These are phyloP conservation scores for Paramecium caudatum DNA, from an alignment of 73 alveolate species.

Conservation along the genomic window DNA sequence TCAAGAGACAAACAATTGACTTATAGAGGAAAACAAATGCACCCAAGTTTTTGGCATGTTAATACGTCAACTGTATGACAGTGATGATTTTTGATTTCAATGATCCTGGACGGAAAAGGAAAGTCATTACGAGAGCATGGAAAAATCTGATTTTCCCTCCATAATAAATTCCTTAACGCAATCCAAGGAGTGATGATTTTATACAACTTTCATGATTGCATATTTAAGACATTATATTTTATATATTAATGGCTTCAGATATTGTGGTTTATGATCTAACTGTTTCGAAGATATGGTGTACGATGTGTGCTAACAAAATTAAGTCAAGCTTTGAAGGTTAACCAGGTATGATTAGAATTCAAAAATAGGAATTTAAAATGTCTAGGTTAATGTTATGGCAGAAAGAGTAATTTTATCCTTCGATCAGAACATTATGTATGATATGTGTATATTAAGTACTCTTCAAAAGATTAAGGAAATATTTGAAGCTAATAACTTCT, in stretches of 20 bases:
- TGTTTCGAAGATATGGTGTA: slow-evolving; percentile 66
- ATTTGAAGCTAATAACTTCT: neutral
- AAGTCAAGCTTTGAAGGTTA: slow-evolving; percentile 58
- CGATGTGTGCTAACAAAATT: slow-evolving; percentile 56
- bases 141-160: slow-evolving; percentile 89
- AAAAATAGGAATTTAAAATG: slow-evolving; percentile 36
- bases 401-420: slow-evolving; percentile 49
- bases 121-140: slow-evolving; percentile 92
- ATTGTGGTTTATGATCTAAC: slow-evolving; percentile 64
- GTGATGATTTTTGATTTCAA: slow-evolving; percentile 73
- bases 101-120: slow-evolving; percentile 82
- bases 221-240: slow-evolving; percentile 21
- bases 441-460: neutral
- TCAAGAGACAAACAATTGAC: slow-evolving; percentile 78
- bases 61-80: slow-evolving; percentile 79
- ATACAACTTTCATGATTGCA: slow-evolving; percentile 75
- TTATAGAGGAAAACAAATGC: slow-evolving; percentile 83
- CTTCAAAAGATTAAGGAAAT: neutral
- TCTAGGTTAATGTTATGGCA: slow-evolving; percentile 50
- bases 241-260: neutral
- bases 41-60: slow-evolving; percentile 88
- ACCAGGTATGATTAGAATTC: neutral
- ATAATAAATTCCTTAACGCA: slow-evolving; percentile 86
- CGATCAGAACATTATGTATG: slow-evolving; percentile 11
- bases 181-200: slow-evolving; percentile 84